A percentile compares a stretch with the other conserved stretches of the same genome.
These are phyloP conservation scores for Penicillium sp. DNA, from an alignment of 2,329 filamentous ascomycete genomes.

Conservation along the genomic window DNA sequence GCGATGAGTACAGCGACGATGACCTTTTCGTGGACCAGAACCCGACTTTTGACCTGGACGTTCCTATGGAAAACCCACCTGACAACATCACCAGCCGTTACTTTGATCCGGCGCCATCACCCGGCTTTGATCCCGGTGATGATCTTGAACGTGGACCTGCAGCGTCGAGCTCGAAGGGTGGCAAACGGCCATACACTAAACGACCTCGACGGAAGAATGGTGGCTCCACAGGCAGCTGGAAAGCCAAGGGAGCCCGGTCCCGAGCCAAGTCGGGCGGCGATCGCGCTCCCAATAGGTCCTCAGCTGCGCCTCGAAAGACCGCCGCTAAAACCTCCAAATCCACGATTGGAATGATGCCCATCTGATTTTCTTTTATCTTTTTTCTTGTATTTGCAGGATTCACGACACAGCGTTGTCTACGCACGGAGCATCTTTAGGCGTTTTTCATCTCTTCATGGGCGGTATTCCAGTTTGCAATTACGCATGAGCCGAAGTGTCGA, in stretches of 20 bases:
- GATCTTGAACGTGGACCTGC: conserved; percentile 21
- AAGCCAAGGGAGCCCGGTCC: conserved; percentile 26
- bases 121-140: conserved; percentile 25
- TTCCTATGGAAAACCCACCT: conserved; percentile 16
- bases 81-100: conserved; percentile 36
- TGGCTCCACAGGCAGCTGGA: conserved; percentile 22
- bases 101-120: conserved; percentile 30
- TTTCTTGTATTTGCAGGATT: background rate
- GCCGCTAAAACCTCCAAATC: conserved; percentile 29
- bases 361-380: conserved; percentile 16
- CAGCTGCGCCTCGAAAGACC: conserved; percentile 24
- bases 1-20: conserved; percentile 42
- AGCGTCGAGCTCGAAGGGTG: conserved; percentile 22
- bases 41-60: conserved; percentile 26
- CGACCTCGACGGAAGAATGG: conserved; percentile 30
- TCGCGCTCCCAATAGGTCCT: conserved; percentile 23
- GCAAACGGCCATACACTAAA: conserved; percentile 30
- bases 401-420: conserved; percentile 14
- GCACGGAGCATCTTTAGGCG: conserved; percentile 22
- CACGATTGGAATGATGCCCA: conserved; percentile 43
- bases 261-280: conserved; percentile 25
- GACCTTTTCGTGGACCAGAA: conserved; percentile 34
- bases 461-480: background rate
- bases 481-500: conserved; percentile 1
- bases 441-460: conserved; percentile 8